These are phyloP conservation scores for Secale cereale DNA, from an alignment of 176 grass and related monocot genomes.

Conservation along the genomic window DNA sequence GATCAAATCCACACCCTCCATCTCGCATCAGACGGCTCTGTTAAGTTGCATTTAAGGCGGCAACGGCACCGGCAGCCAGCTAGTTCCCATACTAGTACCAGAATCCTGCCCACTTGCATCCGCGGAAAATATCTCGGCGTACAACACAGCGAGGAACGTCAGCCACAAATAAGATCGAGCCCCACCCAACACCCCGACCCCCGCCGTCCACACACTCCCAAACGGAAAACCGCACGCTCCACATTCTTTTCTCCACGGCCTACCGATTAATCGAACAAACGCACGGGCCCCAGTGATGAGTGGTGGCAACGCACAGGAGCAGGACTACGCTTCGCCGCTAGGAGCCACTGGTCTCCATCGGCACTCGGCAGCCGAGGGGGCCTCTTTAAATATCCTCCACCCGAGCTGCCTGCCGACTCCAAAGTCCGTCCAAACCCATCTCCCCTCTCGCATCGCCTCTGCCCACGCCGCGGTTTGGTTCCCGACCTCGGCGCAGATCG, in stretches of 20 bases:
- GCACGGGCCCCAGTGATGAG: not conserved
- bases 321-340: not conserved
- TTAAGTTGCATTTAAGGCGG: not conserved
- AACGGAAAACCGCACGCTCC: not conserved
- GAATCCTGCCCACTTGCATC: not conserved
- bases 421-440: not conserved
- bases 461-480: constrained; percentile 11
- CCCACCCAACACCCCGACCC: not conserved
- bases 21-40: not conserved
- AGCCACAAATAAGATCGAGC: constrained; percentile 7
- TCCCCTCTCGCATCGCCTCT: not conserved
- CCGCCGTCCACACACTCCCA: constrained; percentile 4
- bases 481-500: not conserved
- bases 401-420: not conserved
- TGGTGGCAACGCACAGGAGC: not conserved
- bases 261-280: not conserved
- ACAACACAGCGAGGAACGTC: not conserved
- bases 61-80: not conserved
- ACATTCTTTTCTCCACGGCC: not conserved
- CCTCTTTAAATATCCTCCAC: constrained; percentile 42
- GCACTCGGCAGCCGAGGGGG: too few species aligned
- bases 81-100: not conserved
- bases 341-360: not conserved
- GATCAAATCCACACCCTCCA: not conserved
- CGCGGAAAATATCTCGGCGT: not conserved